phyloP scores from a whole-genome alignment of 2,329 filamentous ascomycete genomes.

The Cryphonectria carpinicola region DNA sequence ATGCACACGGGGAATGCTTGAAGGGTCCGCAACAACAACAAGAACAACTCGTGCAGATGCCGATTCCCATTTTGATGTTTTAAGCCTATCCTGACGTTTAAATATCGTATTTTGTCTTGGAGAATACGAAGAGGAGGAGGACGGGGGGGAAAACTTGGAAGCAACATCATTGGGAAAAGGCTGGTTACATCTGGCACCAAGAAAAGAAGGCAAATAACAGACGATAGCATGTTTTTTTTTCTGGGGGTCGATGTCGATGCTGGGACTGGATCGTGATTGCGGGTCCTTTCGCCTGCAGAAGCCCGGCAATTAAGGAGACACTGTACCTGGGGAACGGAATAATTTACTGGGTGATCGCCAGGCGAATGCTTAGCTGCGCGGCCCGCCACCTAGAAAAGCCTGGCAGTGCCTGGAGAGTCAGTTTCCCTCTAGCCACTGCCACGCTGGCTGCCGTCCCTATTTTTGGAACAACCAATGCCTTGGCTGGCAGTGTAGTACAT shows the following conservation, averaged over 20 bases:
- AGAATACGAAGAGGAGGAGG: neutral
- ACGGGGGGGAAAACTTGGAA: neutral
- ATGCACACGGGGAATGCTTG: neutral
- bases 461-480: conserved; percentile 4
- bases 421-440: neutral
- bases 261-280: neutral
- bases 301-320: neutral
- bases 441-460: conserved; percentile 10
- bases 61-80: neutral
- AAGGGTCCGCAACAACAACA: neutral
- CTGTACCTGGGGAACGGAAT: neutral
- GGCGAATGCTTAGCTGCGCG: neutral
- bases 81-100: neutral
- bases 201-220: neutral
- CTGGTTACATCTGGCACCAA: neutral
- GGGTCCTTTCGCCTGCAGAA: neutral
- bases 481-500: neutral
- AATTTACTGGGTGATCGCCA: conserved; percentile 1
- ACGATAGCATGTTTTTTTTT: neutral
- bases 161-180: neutral
- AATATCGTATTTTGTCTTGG: neutral
- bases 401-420: neutral
- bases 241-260: neutral
- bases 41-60: too few relatives aligned
- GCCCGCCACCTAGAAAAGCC: neutral